phyloP scores from a whole-genome alignment of 2,329 filamentous ascomycete genomes.

The Aspergillus vadensis region DNA sequence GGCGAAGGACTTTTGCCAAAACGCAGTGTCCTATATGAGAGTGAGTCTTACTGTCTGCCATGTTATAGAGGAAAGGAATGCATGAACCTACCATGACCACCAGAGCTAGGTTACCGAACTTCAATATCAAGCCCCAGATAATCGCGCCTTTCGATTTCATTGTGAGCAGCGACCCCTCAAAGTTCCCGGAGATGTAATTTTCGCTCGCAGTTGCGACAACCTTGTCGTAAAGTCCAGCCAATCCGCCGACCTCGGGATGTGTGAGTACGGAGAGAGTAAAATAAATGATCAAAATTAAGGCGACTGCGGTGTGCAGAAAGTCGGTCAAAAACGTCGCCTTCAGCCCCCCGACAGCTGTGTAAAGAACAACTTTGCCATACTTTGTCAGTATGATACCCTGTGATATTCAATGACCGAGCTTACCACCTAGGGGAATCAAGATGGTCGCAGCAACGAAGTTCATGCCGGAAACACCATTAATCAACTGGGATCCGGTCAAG shows the following conservation, averaged over 20 bases:
- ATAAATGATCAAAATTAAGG: conserved; percentile 52
- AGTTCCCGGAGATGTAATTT: conserved; percentile 50
- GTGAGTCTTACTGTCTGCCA: background rate
- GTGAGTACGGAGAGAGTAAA: conserved; percentile 51
- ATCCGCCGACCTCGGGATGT: conserved; percentile 46
- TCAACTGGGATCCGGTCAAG: conserved; percentile 48
- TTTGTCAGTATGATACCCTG: background rate
- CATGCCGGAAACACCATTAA: conserved; percentile 52
- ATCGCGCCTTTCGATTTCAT: conserved; percentile 51
- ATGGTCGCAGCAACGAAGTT: conserved; percentile 51
- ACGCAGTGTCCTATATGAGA: conserved; percentile 47
- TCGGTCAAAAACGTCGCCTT: conserved; percentile 55
- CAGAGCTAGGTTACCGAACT: conserved; percentile 53
- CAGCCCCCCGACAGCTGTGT: conserved; percentile 52
- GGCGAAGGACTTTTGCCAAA: conserved; percentile 57
- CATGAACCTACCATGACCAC: conserved; percentile 48
- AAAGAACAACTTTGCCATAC: conserved; percentile 44
- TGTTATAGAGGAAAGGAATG: background rate
- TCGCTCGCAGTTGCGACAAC: conserved; percentile 46
- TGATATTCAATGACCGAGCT: conserved; percentile 8
- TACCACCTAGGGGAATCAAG: conserved; percentile 50
- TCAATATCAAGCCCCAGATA: conserved; percentile 51
- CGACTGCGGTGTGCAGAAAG: conserved; percentile 52
- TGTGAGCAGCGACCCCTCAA: conserved; percentile 50
- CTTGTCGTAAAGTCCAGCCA: conserved; percentile 51